Conservation (phyloP, 2,329 filamentous ascomycete species). For the Colletotrichum tropicicola region DNA sequence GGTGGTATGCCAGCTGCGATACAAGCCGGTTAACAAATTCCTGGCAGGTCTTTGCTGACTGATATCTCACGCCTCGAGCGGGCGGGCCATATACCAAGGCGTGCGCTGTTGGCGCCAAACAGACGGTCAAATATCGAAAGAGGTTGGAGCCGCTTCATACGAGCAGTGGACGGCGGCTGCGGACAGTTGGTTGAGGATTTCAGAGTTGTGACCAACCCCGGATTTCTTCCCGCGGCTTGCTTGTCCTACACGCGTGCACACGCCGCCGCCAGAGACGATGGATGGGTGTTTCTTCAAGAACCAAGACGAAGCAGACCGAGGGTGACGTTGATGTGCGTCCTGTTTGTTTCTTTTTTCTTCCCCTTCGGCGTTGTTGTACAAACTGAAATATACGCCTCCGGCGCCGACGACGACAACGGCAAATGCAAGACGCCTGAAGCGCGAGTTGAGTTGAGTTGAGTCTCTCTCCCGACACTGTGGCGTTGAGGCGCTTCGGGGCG, state of each 20-base stretch:
- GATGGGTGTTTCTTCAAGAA: background rate
- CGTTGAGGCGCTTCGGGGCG: conserved; percentile 24
- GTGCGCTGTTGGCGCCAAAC: background rate
- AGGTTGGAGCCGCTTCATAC: background rate
- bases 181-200: no score
- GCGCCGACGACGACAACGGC: background rate
- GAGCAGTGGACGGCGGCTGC: no score
- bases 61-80: background rate
- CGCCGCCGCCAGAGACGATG: background rate
- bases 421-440: no score
- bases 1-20: background rate
- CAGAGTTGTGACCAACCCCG: conserved; percentile 20
- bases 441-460: no score
- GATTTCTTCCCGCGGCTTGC: conserved; percentile 16
- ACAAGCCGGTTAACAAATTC: background rate
- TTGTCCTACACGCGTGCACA: background rate
- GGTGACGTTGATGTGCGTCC: background rate
- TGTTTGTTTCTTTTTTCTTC: background rate
- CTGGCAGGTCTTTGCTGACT: background rate
- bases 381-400: background rate
- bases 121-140: background rate
- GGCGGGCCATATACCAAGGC: background rate
- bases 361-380: background rate
- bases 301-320: conserved; percentile 1
- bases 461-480: conserved; percentile 18